Base-by-base conservation (phyloP, 148 eudicot genomes). In the Salicornia ramosissima region DNA sequence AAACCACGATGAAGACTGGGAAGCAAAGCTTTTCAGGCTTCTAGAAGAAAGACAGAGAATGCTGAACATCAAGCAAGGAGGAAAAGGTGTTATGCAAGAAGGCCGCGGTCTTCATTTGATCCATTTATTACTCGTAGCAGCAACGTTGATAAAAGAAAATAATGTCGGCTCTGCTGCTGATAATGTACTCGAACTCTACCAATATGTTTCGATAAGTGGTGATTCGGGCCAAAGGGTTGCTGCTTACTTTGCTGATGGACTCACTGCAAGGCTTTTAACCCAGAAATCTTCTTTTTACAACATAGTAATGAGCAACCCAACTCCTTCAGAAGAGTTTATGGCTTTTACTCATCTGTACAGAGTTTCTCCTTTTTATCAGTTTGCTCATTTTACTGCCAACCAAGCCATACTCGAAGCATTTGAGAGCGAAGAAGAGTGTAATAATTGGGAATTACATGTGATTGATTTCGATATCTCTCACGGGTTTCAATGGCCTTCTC, bases 401-500 rank as follows among this genome's bases (percentile, higher is more conserved):
- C 97, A 90, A 60, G 86, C 85, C 11, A 88, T 90, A 46, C 69
- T 90, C 1, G 93, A 90, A 79, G 91, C 93, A 19, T 90, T 88
- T 29, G 89, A 88, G 71, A 75, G 70, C 53, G 91, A 88, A n/a
- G 79, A 78, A 68, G 74, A 59, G 1, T 62, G 12, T 11, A 83
- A 83, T 65, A 80, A 74, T 26, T 18, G 70, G 36, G 30, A 77
- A 0, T 65, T 88, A 49, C 93, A 88, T 58, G 86, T 90, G 9
- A 75, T 90, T 33, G 97, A 90, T 74, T 82, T 84, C 22, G 93
- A 90, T 47, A 64, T 86, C 30, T 85, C 79, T 1, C 85, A 90
- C 71, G 93, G 97, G 26, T 88, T 88, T 76, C 93, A 88, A 62
- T 88, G 97, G 97, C 97, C 97, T 77, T 90, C 93, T 72, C 89